Evolutionary conservation across 192 early-diverging fungal species (phyloP).

Genomic region (Coemansia sp.): DNA sequence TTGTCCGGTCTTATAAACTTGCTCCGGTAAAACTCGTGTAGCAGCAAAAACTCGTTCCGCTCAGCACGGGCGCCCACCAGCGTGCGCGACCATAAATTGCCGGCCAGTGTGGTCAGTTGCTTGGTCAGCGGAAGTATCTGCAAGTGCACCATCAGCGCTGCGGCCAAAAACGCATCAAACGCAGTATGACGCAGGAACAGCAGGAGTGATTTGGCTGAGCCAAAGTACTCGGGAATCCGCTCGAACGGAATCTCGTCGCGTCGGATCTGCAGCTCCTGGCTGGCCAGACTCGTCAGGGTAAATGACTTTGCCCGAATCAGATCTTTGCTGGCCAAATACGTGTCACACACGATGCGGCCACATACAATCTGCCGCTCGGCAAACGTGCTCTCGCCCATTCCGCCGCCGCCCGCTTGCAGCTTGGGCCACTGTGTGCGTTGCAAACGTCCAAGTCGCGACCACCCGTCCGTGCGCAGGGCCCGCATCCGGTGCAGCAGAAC

Average conservation of each 20-base stretch:
- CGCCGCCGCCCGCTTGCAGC: constrained; percentile 77
- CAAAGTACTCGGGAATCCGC: constrained; percentile 70
- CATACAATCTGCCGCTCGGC: constrained; percentile 73
- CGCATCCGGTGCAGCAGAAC: constrained; percentile 94
- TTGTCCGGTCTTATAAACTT: constrained; percentile 96
- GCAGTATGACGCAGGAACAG: constrained; percentile 77
- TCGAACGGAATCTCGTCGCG: constrained; percentile 86
- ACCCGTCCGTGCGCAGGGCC: constrained; percentile 67
- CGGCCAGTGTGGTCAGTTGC: constrained; percentile 89
- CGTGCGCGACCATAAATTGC: constrained; percentile 93
- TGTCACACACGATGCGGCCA: constrained; percentile 92
- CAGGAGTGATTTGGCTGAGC: constrained; percentile 54
- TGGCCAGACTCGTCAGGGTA: constrained; percentile 73
- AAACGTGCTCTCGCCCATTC: constrained; percentile 73
- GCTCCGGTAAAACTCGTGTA: constrained; percentile 92
- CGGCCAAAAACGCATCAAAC: constrained; percentile 77
- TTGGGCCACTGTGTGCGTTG: constrained; percentile 81
- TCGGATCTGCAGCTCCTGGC: constrained; percentile 70
- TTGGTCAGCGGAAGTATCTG: constrained; percentile 88
- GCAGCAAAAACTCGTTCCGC: constrained; percentile 89
- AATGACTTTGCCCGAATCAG: constrained; percentile 83
- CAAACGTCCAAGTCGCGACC: constrained; percentile 88
- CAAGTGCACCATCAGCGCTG: constrained; percentile 82
- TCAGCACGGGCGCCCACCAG: constrained; percentile 88
- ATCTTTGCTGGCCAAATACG: constrained; percentile 85